Base-by-base conservation (phyloP, 2,329 filamentous ascomycete species). In the Teratosphaeria pseudoeucalypti region DNA sequence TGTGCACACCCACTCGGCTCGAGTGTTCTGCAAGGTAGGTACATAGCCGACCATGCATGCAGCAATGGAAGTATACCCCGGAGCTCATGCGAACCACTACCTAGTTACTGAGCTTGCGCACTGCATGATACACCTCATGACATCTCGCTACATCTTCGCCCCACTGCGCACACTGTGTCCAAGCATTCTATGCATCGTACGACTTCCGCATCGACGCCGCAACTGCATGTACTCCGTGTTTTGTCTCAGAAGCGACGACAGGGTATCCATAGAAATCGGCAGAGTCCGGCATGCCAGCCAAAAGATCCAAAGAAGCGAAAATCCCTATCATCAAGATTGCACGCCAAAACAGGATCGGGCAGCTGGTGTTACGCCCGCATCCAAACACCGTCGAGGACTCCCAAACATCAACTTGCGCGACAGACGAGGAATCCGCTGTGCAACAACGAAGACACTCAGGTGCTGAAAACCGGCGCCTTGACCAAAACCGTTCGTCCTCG, bases 401-500 rank as follows among this genome's bases (percentile, higher is more conserved):
- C 43, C 43, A 19, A 49, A 2, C 43, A n/a, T 6, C 43, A 9
- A 16, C 43, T 6, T 19, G 19, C 14, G 11, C 23, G 6, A n/a
- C 16, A 43, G 37, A 43, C 37, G 37, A 43, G 37, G 6, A 43
- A 43, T n/a, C 12, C 37, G 12, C 37, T n/a, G 10, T 43, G 37
- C 16, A 5, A n/a, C 43, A 10, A n/a, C 16, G 43, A n/a, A 19
- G 19, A n/a, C 43, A 49, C 16, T 49, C 60, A 70, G 54, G 68
- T 69, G 62, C 65, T 68, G 60, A 70, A 79, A 12, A 79, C 76
- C 5, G 78, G 77, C 58, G 78, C 78, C 67, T 80, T 80, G 57
- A 77, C 75, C 64, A 81, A 65, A 37, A 80, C 75, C 52, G 72
- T 75, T 63, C 77, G 75, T n/a, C 77, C 76, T 54, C 78, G 73